These are phyloP conservation scores for Fusarium agapanthi DNA, from an alignment of 2,329 filamentous ascomycete species.

Conservation along the genomic window DNA sequence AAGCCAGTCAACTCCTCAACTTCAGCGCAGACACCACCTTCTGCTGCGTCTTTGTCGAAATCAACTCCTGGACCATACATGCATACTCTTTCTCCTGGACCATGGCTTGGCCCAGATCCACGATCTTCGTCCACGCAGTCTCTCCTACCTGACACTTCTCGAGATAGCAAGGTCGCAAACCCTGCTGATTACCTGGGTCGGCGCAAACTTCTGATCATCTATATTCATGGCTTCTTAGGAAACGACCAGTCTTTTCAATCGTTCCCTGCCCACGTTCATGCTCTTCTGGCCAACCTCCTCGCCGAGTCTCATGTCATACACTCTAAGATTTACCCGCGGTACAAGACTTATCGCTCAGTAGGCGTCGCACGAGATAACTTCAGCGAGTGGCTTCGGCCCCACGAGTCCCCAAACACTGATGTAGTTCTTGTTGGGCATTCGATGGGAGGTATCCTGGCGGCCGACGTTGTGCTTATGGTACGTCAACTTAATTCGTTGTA, in stretches of 20 bases:
- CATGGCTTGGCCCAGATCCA: conserved; percentile 50
- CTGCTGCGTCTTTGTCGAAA: background rate
- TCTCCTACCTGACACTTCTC: conserved; percentile 43
- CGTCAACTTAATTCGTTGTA: conserved; percentile 21
- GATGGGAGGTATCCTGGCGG: conserved; percentile 85
- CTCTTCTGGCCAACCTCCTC: conserved; percentile 72
- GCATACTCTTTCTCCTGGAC: background rate
- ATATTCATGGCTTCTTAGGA: conserved; percentile 91
- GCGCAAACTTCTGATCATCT: conserved; percentile 76
- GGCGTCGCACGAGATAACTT: conserved; percentile 83
- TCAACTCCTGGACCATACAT: conserved; percentile 5
- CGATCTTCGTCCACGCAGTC: conserved; percentile 60
- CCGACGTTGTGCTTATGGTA: conserved; percentile 77
- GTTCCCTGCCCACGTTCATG: conserved; percentile 88
- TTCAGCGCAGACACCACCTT: conserved; percentile 4
- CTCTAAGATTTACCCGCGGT: conserved; percentile 85
- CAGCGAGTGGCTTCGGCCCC: conserved; percentile 81
- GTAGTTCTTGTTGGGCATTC: conserved; percentile 87
- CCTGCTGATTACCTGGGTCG: conserved; percentile 40
- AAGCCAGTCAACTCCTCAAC: conserved; percentile 18
- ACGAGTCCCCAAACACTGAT: conserved; percentile 78
- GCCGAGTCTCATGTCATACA: conserved; percentile 81
- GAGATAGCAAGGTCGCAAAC: background rate
- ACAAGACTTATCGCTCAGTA: conserved; percentile 78
- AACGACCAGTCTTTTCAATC: conserved; percentile 86